A percentile compares a stretch with the other conserved stretches of the same genome.
Evolutionary conservation across 495 filamentous ascomycete genomes (phyloP).

Genomic region (Apiosordaria backusii): DNA sequence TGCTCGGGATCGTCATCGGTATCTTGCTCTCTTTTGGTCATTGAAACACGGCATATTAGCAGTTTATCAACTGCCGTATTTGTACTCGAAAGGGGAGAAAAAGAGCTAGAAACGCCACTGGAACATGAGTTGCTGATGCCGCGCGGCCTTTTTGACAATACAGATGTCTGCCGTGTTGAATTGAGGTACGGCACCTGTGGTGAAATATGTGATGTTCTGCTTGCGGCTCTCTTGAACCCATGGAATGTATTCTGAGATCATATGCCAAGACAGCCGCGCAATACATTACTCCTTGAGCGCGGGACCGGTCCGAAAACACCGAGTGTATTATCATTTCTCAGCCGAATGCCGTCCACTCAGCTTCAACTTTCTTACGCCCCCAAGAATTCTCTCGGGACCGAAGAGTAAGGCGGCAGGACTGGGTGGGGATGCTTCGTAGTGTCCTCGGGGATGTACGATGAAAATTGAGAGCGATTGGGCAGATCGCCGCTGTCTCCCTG

Average conservation of each 20-base stretch:
- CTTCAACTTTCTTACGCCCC: background rate
- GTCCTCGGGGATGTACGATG: background rate
- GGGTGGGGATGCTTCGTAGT: background rate
- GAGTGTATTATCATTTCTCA: background rate
- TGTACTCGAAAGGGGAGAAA: too few relatives aligned
- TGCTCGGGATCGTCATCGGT: background rate
- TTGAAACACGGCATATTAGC: background rate
- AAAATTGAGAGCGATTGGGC: background rate
- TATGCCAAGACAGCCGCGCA: background rate
- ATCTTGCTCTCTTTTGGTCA: background rate
- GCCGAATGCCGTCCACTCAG: background rate
- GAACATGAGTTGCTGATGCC: slow-evolving; percentile 8
- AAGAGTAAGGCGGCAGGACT: background rate
- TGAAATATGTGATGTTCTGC: background rate
- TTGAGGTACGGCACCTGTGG: background rate
- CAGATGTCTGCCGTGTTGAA: background rate
- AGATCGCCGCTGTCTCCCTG: background rate
- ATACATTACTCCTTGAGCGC: background rate
- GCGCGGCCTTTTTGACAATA: slow-evolving; percentile 15
- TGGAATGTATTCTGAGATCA: background rate
- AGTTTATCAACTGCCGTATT: background rate
- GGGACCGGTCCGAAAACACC: background rate
- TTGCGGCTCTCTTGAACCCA: background rate
- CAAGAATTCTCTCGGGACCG: background rate
- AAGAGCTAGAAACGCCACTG: background rate